Evolutionary conservation across 2,329 filamentous ascomycete genomes (phyloP).

Genomic region (Sclerotinia borealis): DNA sequence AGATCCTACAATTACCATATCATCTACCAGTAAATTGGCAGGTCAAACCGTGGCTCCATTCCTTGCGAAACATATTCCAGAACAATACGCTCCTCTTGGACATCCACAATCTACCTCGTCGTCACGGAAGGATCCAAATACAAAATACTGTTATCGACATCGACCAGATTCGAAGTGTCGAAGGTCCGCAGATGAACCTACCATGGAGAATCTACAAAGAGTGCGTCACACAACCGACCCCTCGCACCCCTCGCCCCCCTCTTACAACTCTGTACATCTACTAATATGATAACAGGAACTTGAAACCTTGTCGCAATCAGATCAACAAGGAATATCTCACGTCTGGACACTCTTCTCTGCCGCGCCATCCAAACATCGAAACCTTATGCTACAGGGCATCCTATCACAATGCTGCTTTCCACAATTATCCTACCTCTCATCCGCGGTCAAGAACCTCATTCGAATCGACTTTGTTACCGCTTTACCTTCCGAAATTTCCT

Average conservation of each 20-base stretch:
- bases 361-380: conserved; percentile 85
- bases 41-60: conserved; percentile 53
- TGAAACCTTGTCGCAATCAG: conserved; percentile 70
- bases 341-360: conserved; percentile 98
- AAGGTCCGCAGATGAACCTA: conserved; percentile 85
- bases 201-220: conserved; percentile 90
- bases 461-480: conserved; percentile 95
- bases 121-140: conserved; percentile 56
- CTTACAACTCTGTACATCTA: neutral
- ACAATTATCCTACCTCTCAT: conserved; percentile 86
- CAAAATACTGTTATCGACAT: conserved; percentile 93
- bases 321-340: conserved; percentile 93
- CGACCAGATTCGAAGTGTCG: conserved; percentile 90
- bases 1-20: conserved; percentile 25
- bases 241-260: neutral
- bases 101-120: conserved; percentile 36
- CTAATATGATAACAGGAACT: conserved; percentile 54
- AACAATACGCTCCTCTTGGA: conserved; percentile 76
- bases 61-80: conserved; percentile 83
- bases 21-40: conserved; percentile 28
- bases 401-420: conserved; percentile 97
- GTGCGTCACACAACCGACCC: conserved; percentile 43
- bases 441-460: conserved; percentile 86
- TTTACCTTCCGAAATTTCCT: conserved; percentile 81
- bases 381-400: conserved; percentile 94